Evolutionary conservation across 139 green algal genomes (phyloP).

Genomic region (Ettlia oleoabundans): DNA sequence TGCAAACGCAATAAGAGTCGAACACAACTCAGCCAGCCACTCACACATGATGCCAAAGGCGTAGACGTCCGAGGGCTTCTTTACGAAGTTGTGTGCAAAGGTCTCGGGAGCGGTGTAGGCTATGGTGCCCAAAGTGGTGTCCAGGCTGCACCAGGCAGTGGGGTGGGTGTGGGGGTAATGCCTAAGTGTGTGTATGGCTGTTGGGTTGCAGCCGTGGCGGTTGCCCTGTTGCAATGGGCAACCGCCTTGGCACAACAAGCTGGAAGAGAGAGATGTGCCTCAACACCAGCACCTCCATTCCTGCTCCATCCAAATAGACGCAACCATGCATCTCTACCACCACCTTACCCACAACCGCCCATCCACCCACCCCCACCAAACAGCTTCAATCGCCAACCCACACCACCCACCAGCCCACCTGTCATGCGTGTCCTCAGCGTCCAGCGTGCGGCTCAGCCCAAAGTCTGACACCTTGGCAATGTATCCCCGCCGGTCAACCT

Average conservation of each 20-base stretch:
- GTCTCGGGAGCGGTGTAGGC: slow-evolving; percentile 66
- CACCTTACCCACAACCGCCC: no score
- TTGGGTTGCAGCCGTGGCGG: no score
- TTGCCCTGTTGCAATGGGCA: no score
- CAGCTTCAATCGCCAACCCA: no score
- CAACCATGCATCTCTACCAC: no score
- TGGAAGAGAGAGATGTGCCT: no score
- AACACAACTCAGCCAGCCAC: neutral
- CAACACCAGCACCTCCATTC: no score
- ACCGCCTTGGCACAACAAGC: no score
- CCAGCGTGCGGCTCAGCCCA: slow-evolving; percentile 43
- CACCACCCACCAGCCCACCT: neutral
- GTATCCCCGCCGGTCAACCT: slow-evolving; percentile 54
- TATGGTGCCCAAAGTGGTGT: slow-evolving; percentile 46
- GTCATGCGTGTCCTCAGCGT: slow-evolving; percentile 2
- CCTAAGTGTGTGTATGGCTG: no score
- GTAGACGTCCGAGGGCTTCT: slow-evolving; percentile 47
- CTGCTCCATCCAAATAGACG: no score
- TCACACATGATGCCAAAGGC: slow-evolving; percentile 56
- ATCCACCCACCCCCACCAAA: no score
- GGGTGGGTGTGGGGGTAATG: neutral
- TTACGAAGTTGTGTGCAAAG: neutral
- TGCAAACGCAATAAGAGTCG: no score
- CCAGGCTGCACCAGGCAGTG: neutral
- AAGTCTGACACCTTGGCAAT: slow-evolving; percentile 61